A percentile compares a stretch with the other conserved stretches of the same genome.
phyloP scores from a whole-genome alignment of 345 rosid genomes.

The Limnanthes douglasii region DNA sequence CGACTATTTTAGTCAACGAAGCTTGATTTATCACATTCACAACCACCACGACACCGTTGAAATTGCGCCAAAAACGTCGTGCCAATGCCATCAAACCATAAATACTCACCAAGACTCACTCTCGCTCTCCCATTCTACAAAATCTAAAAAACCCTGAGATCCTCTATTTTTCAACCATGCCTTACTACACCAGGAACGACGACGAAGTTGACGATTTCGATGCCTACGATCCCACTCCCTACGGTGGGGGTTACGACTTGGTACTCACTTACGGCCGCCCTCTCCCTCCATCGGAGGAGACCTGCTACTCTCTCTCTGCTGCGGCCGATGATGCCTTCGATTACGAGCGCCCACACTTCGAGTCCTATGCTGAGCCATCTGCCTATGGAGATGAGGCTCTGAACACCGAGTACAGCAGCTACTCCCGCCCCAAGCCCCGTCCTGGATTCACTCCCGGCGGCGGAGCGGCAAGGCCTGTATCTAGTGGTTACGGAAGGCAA shows the following conservation, averaged over 20 bases:
- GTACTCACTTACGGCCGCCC: slow-evolving; percentile 67
- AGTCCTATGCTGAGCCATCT: slow-evolving; percentile 44
- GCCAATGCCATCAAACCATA: no score
- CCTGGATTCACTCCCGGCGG: slow-evolving; percentile 30
- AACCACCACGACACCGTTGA: no score
- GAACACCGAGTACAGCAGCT: slow-evolving; percentile 68
- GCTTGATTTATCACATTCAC: no score
- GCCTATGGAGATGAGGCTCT: slow-evolving; percentile 65
- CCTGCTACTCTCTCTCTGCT: slow-evolving; percentile 39
- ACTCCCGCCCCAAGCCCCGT: slow-evolving; percentile 63
- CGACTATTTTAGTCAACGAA: no score
- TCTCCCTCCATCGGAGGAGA: slow-evolving; percentile 46
- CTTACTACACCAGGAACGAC: slow-evolving; percentile 45
- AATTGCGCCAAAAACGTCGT: no score
- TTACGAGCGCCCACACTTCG: slow-evolving; percentile 54
- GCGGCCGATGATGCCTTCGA: slow-evolving; percentile 30
- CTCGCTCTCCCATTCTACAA: no score
- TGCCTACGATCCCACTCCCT: slow-evolving; percentile 84
- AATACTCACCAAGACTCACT: no score
- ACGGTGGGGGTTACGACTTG: slow-evolving; percentile 83
- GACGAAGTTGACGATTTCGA: slow-evolving; percentile 58
- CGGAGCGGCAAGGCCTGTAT: slow-evolving; percentile 19
- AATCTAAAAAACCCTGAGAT: no score
- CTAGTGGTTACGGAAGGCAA: slow-evolving; percentile 11
- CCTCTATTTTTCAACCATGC: no score